Conservation (phyloP, 257 asterid species). For the Nicotiana benthamiana region DNA sequence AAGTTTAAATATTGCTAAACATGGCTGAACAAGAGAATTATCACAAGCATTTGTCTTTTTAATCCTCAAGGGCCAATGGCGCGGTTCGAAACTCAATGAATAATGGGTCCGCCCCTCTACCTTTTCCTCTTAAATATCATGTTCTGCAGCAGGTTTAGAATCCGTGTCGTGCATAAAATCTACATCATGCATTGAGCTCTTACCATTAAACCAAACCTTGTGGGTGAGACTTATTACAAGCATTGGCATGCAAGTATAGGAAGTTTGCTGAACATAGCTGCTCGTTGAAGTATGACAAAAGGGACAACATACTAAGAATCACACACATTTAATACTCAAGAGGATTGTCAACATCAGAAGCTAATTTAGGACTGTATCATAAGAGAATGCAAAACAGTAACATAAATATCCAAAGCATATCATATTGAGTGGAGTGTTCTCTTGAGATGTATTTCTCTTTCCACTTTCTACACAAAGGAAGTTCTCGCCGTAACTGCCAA, state of each 20-base stretch:
- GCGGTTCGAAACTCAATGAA: background rate
- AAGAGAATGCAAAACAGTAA: background rate
- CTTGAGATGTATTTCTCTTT: background rate
- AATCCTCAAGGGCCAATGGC: background rate
- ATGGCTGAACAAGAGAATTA: background rate
- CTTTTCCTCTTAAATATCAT: slow-evolving; percentile 28
- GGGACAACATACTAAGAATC: background rate
- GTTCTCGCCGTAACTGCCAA: background rate
- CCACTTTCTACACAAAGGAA: background rate
- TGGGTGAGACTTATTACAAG: background rate
- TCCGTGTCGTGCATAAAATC: background rate
- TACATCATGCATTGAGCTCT: background rate
- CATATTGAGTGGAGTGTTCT: background rate
- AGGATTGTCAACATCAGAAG: background rate
- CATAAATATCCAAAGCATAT: background rate
- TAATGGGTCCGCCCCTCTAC: background rate
- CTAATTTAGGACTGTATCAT: background rate
- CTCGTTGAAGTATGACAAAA: background rate
- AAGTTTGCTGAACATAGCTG: background rate
- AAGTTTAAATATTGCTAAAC: background rate
- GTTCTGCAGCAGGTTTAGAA: background rate
- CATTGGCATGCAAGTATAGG: background rate
- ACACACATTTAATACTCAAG: background rate
- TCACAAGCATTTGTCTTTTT: background rate
- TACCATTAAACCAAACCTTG: too few species aligned